Conservation (phyloP, 805 yeast species). For the Monosporozyma solicola region DNA sequence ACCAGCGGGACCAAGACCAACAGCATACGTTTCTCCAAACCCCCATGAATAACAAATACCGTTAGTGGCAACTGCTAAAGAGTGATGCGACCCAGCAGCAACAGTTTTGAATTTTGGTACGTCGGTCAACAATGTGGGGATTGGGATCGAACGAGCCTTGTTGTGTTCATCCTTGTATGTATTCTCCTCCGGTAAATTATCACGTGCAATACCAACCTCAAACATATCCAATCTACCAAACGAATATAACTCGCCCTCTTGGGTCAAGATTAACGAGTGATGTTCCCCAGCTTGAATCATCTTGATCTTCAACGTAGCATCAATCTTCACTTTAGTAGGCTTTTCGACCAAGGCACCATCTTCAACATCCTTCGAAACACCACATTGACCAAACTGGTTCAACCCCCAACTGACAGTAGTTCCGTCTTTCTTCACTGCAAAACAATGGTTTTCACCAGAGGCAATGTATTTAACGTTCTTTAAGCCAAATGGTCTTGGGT, state of each 20-base stretch:
- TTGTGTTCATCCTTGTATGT: constrained; percentile 75
- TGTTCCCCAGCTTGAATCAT: constrained; percentile 90
- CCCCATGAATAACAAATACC: constrained; percentile 96
- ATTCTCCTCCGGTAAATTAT: constrained; percentile 50
- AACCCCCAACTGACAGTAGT: constrained; percentile 87
- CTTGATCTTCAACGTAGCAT: constrained; percentile 40
- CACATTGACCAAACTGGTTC: constrained; percentile 96
- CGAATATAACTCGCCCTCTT: constrained; percentile 63
- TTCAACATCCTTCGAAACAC: constrained; percentile 63
- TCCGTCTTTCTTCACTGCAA: constrained; percentile 72
- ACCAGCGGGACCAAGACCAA: constrained; percentile 82
- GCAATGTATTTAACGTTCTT: constrained; percentile 72
- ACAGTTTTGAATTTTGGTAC: constrained; percentile 51
- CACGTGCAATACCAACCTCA: constrained; percentile 73
- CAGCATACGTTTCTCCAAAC: constrained; percentile 92
- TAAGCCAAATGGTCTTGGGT: constrained; percentile 77
- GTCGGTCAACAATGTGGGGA: constrained; percentile 59
- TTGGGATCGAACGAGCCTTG: constrained; percentile 74
- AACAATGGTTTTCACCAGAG: constrained; percentile 92
- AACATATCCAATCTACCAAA: constrained; percentile 94
- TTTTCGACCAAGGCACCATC: constrained; percentile 75
- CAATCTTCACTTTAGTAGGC: constrained; percentile 65
- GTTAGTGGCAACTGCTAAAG: constrained; percentile 72
- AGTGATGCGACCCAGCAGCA: constrained; percentile 88
- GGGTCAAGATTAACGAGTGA: constrained; percentile 70